Evolutionary conservation across 169 alveolate species (phyloP).

Genomic region (Cryptosporidium sp.): DNA sequence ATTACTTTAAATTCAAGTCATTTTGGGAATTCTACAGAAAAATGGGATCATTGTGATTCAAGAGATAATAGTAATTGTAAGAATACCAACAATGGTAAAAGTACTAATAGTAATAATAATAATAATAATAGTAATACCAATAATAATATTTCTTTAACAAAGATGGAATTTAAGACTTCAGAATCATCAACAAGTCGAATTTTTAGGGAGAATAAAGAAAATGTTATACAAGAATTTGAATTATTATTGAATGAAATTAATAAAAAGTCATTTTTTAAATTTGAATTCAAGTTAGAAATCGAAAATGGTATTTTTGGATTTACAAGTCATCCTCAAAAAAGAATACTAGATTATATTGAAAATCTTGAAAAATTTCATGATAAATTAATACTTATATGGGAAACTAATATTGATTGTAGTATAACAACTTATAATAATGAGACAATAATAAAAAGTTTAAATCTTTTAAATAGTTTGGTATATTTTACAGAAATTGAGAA

Average conservation of each 20-base stretch:
- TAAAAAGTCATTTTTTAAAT: neutral
- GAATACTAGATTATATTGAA: neutral
- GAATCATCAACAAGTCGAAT: conserved; percentile 15
- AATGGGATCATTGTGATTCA: neutral
- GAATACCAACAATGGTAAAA: too few relatives aligned
- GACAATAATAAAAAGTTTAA: conserved; percentile 23
- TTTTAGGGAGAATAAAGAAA: conserved; percentile 16
- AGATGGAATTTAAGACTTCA: neutral
- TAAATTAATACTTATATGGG: conserved; percentile 48
- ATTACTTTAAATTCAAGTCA: neutral
- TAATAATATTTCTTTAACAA: neutral
- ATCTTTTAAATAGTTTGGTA: conserved; percentile 17
- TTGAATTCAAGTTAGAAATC: conserved; percentile 45
- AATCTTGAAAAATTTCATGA: neutral
- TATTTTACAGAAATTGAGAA: conserved; percentile 35
- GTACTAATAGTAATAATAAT: too few relatives aligned
- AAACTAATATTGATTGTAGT: conserved; percentile 59
- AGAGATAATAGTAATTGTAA: neutral
- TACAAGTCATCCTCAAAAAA: conserved; percentile 44
- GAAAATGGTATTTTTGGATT: conserved; percentile 55
- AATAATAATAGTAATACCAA: too few relatives aligned
- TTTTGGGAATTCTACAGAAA: neutral
- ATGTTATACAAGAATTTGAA: conserved; percentile 28
- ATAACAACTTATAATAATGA: conserved; percentile 20
- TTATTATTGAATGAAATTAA: neutral